Conservation (phyloP, 306 rosid genomes). For the Trifolium fragiferum region DNA sequence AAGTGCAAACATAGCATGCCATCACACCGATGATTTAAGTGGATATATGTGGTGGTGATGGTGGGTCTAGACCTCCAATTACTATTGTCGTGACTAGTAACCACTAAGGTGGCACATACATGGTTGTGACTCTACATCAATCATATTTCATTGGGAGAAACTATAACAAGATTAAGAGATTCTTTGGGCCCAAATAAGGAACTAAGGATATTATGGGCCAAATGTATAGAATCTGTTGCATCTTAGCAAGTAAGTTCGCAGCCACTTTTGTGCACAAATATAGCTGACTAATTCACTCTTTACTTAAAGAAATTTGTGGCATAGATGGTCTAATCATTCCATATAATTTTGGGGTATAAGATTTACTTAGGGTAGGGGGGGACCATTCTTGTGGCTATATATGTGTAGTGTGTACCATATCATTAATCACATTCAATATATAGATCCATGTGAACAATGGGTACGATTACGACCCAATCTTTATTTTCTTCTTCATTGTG, state of each 20-base stretch:
- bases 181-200: constrained; percentile 60
- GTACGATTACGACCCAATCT: constrained; percentile 51
- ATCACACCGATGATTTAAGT: constrained; percentile 34
- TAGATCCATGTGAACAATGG: constrained; percentile 47
- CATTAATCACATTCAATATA: constrained; percentile 31
- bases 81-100: constrained; percentile 50
- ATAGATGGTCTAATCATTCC: constrained; percentile 53
- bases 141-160: constrained; percentile 26
- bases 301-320: constrained; percentile 32
- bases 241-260: constrained; percentile 36
- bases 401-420: constrained; percentile 48
- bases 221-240: constrained; percentile 43
- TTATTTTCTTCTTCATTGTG: constrained; percentile 35
- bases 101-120: constrained; percentile 64
- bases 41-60: constrained; percentile 52
- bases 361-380: constrained; percentile 54
- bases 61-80: constrained; percentile 57
- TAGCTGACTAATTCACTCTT: constrained; percentile 36
- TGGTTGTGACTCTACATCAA: constrained; percentile 44
- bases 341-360: constrained; percentile 41
- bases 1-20: constrained; percentile 40
- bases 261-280: constrained; percentile 42
- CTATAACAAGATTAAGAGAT: constrained; percentile 48
- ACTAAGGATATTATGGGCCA: constrained; percentile 56
- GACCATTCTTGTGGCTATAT: constrained; percentile 57